phyloP scores from a whole-genome alignment of 2,329 filamentous ascomycete species.

The Ophiostoma pallidulum region DNA sequence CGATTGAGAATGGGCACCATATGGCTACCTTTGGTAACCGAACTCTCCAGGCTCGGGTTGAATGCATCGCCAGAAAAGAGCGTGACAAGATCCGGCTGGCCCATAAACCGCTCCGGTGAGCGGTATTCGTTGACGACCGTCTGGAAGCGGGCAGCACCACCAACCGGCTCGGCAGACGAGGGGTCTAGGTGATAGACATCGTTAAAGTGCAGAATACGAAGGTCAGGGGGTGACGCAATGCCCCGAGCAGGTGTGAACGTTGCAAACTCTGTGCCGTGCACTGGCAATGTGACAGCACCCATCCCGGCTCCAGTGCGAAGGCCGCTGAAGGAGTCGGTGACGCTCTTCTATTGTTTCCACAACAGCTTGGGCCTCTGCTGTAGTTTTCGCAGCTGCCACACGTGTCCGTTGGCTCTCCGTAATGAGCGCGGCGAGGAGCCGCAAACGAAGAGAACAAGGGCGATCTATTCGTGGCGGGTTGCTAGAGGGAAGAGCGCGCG shows the following conservation, averaged over 20 bases:
- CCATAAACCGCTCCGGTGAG: slow-evolving; percentile 47
- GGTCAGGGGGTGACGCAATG: slow-evolving; percentile 42
- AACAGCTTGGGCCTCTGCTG: too few species aligned
- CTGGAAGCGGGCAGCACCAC: slow-evolving; percentile 73
- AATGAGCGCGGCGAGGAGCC: too few species aligned
- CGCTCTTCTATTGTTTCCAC: too few species aligned
- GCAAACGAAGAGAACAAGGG: too few species aligned
- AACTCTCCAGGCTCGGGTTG: slow-evolving; percentile 82
- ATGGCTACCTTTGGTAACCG: slow-evolving; percentile 80
- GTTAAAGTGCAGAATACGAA: slow-evolving; percentile 84
- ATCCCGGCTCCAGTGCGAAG: neutral
- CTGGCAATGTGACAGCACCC: neutral
- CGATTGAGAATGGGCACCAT: slow-evolving; percentile 81
- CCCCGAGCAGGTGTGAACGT: slow-evolving; percentile 21
- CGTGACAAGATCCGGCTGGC: slow-evolving; percentile 58
- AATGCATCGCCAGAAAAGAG: slow-evolving; percentile 90
- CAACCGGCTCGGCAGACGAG: slow-evolving; percentile 69
- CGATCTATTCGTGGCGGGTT: too few species aligned
- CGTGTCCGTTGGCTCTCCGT: too few species aligned
- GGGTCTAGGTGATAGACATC: slow-evolving; percentile 85
- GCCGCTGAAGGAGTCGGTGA: too few species aligned
- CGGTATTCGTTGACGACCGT: slow-evolving; percentile 69
- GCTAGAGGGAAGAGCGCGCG: too few species aligned
- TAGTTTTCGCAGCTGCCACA: too few species aligned
- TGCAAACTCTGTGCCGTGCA: slow-evolving; percentile 4